Evolutionary conservation across 306 rosid species (phyloP).

Genomic region (Mucuna pruriens): DNA sequence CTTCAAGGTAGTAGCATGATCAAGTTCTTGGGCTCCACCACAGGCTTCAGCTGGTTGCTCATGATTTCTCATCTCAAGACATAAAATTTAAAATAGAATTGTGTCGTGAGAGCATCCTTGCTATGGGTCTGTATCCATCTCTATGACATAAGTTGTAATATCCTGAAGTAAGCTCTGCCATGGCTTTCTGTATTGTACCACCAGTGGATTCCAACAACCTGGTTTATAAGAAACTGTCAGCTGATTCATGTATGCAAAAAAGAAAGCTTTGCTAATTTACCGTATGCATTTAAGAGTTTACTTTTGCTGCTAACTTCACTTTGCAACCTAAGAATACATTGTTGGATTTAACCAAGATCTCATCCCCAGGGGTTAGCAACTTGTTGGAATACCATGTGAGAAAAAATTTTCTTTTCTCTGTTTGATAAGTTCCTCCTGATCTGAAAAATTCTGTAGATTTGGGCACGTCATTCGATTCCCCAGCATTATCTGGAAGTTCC

Average conservation of each 20-base stretch:
- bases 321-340: conserved; percentile 67
- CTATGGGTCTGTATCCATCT: conserved; percentile 88
- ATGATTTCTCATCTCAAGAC: conserved; percentile 83
- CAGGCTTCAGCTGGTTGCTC: conserved; percentile 64
- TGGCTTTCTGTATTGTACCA: conserved; percentile 71
- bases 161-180: conserved; percentile 87
- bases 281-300: conserved; percentile 35
- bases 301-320: conserved; percentile 86
- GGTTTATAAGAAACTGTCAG: conserved; percentile 35
- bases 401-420: conserved; percentile 76
- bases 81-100: conserved; percentile 70
- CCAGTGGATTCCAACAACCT: conserved; percentile 98
- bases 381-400: conserved; percentile 84
- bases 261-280: not conserved
- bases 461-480: conserved; percentile 69
- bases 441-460: conserved; percentile 62
- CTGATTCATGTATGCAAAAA: not conserved
- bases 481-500: conserved; percentile 79
- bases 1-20: too few relatives aligned
- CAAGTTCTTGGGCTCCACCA: conserved; percentile 81
- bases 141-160: conserved; percentile 74
- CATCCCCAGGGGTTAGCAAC: conserved; percentile 76
- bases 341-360: conserved; percentile 84
- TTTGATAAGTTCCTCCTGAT: conserved; percentile 65
- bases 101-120: conserved; percentile 75